Conservation (phyloP, 2,329 filamentous ascomycete genomes). For the Erysiphe neolycopersici region DNA sequence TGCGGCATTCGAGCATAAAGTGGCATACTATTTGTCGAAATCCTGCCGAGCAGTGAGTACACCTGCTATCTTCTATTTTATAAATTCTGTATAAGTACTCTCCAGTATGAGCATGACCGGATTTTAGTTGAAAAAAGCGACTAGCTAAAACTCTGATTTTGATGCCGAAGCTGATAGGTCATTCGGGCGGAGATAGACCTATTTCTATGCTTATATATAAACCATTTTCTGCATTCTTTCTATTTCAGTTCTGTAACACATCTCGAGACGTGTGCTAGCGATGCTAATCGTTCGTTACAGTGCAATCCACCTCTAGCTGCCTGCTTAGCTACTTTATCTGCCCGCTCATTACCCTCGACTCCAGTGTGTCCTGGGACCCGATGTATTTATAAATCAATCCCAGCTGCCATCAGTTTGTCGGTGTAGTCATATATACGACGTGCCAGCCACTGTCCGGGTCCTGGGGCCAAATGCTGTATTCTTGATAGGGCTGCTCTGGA, state of each 20-base stretch:
- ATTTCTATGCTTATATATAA: no score
- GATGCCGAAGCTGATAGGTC: not conserved
- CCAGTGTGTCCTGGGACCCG: not conserved
- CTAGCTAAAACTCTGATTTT: not conserved
- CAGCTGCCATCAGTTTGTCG: not conserved
- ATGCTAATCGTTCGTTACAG: not conserved
- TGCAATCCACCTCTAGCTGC: not conserved
- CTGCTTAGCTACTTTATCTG: not conserved
- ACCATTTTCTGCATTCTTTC: not conserved
- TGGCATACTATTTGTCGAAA: not conserved
- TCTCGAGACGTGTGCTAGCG: not conserved
- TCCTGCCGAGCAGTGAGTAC: not conserved
- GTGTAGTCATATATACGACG: not conserved
- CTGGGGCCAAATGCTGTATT: not conserved
- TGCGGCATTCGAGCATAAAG: no score
- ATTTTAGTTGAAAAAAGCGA: not conserved
- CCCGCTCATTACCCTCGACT: not conserved
- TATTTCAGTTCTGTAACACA: not conserved
- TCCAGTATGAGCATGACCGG: not conserved
- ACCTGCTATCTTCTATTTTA: not conserved
- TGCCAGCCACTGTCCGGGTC: not conserved
- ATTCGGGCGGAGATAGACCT: not conserved
- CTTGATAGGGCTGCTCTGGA: not conserved
- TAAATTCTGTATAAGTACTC: not conserved
- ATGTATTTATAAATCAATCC: not conserved